Evolutionary conservation across 768 basidiomycete genomes (phyloP), one percentile per base, ranked within the genome.

Genomic region (Leucosporidium creatinivorum): DNA sequence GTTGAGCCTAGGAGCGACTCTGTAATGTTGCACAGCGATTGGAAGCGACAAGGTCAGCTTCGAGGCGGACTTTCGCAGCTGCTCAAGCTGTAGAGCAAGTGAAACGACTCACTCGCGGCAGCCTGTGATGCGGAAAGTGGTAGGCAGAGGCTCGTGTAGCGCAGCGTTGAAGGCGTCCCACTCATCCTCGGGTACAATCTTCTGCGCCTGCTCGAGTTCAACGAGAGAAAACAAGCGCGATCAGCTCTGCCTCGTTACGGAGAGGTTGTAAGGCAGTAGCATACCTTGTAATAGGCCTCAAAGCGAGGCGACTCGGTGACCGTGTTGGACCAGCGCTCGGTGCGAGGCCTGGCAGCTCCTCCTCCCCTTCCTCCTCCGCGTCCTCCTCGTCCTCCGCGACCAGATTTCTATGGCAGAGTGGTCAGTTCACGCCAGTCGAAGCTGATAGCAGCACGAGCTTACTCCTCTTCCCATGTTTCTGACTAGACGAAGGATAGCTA

Each of bases 91-190:
- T 21, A 63, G n/a, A 39, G n/a, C 7, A 21, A n/a, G n/a, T 13
- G 9, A 21, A 21, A 48, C n/a, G 72, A 44, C 82, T 65, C 77
- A 93, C 93, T 88, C 84, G 77, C 91, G 82, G 70, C 87, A 91
- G 0, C 92, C 91, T 0, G 92, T 87, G 23, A 99, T 86, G 50
- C 96, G 83, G 78, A 99, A 99, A 0, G 93, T 96, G 0, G 91
- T 94, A 5, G 96, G 96, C 50, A 98, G 80, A 48, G 89, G 89
- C 31, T 80, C 80, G 52, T 84, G 83, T 65, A 94, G 77, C 1
- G 83, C 77, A 8, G 84, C 82, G 70, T 92, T 78, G 67, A 97
- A 88, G 1, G 70, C 58, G 0, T 85, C 82, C 90, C 91, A 98
- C 77, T 98, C 90, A 0, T 68, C 75, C 13, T 87, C 85, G 1